Base-by-base conservation (phyloP, 768 basidiomycete species). In the Boletus rex-veris region DNA sequence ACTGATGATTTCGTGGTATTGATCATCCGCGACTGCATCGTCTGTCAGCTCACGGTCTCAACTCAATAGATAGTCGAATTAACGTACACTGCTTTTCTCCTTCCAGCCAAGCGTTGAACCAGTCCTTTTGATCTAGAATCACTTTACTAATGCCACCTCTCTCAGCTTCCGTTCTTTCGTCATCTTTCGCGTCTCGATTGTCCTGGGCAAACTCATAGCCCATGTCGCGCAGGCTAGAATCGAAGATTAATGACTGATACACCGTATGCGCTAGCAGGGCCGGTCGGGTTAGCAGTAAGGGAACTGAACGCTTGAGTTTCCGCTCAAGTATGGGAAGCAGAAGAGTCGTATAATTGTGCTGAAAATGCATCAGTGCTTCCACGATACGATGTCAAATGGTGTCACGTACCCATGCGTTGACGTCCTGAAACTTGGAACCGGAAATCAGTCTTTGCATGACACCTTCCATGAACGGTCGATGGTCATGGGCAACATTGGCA, bases 201-300 rank as follows among this genome's bases (percentile, higher is more conserved):
- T 55, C 60, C 8, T 57, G 63, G 16, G 67, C 67, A 12, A 88
- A 70, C 28, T 71, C 73, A 64, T 92, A 97, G 0, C 88, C 90
- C 66, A 85, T 82, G 58, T 89, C 88, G 16, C 75, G 72, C 36
- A 98, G 64, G 19, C 84, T 77, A 26, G 85, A 82, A 70, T 99
- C 97, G 59, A 98, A 99, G 0, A 85, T 70, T 4, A 98, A 74
- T 0, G 94, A 83, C 68, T 98, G 92, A 67, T 96, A 96, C 45
- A 98, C 88, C 1, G 94, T 98, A 64, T 99, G 96, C 2, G 97
- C 97, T 7, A 99, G 76, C 19, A 98, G 72, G 0, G 93, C 83
- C 0, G 97, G 90, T 59, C 86, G 84, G 3, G 82, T 72, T 5
- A 98, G 73, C 11, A 98, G 71, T 18, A 79, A 67, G 0, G 93